Base-by-base conservation (phyloP, 2,329 filamentous ascomycete species). In the Thielaviopsis ethacetica region DNA sequence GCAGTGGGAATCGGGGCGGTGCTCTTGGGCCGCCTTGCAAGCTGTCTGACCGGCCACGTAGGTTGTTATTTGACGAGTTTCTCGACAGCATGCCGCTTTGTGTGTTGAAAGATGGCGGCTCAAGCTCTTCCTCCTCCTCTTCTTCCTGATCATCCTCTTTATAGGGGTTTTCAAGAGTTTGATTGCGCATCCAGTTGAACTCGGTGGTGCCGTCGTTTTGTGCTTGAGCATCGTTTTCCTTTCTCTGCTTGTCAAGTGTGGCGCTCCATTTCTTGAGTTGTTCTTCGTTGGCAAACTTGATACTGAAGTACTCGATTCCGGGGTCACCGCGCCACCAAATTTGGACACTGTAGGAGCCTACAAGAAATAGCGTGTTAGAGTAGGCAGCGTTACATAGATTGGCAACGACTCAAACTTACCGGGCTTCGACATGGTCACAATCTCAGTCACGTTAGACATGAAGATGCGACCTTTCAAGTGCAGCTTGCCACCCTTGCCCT, bases 291-390 rank as follows among this genome's bases (percentile, higher is more conserved):
- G 82, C 79, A 70, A 96, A 97, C 64, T 88, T 88, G 68, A 98
- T 95, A 66, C 91, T 84, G 70, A 98, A 97, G 67, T 94, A 95
- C 68, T 98, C 91, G 34, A 96, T 89, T 3, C 88, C 89, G 0
- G 91, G 89, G 64, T 97, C 91, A 38, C 91, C 91, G 72, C 93
- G 97, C 93, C 93, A 98, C 78, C 91, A 96, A 59, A 98, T 97
- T 68, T 97, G 91, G 62, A 96, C 88, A 1, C 88, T 91, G 68
- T 97, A 95, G 12, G 88, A 91, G 54, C 89, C 90, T 93, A 66
- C 12, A 56, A 56, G 10, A 44, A 5, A 49, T 63, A 75, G 65
- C 72, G 70, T 59, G 52, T 19, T 41, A 52, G 50, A 38, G 7
- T 27, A 61, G 58, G 30, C 5, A 58, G 17, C 47, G 41, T 13